Conservation (phyloP, 2,329 filamentous ascomycete species). For the Clarireedia hainanense region DNA sequence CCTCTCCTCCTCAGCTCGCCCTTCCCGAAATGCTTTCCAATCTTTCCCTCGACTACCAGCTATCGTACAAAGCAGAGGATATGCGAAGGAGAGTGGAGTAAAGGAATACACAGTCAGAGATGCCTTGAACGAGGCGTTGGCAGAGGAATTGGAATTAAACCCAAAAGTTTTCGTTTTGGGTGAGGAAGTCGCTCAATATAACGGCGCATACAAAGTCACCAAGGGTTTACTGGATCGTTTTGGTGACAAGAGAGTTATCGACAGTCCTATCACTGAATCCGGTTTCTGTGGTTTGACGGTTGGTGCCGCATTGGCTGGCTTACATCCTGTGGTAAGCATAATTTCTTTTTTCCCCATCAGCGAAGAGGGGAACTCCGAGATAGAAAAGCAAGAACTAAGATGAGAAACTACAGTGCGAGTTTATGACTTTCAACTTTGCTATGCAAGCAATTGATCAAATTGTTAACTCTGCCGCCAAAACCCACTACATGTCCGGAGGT, state of each 20-base stretch:
- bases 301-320: constrained; percentile 86
- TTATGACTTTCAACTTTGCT: constrained; percentile 99
- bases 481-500: constrained; percentile 99
- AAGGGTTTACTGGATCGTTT: constrained; percentile 96
- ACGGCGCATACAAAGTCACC: constrained; percentile 99
- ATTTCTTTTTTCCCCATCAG: not conserved
- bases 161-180: constrained; percentile 92
- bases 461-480: constrained; percentile 98
- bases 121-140: constrained; percentile 93
- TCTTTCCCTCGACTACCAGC: constrained; percentile 30
- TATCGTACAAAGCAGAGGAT: constrained; percentile 27
- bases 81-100: constrained; percentile 40
- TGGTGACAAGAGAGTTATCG: constrained; percentile 94
- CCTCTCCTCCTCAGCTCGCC: constrained; percentile 44
- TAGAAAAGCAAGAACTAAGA: not conserved
- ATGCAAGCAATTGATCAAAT: constrained; percentile 99
- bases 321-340: constrained; percentile 79
- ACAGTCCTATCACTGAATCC: constrained; percentile 96
- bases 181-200: constrained; percentile 99
- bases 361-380: not conserved
- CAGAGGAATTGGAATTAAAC: constrained; percentile 92
- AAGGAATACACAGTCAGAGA: constrained; percentile 98
- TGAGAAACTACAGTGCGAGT: constrained; percentile 65
- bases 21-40: constrained; percentile 44
- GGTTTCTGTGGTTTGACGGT: constrained; percentile 92